Conservation (phyloP, 2,329 filamentous ascomycete species). For the Clarireedia paspali region DNA sequence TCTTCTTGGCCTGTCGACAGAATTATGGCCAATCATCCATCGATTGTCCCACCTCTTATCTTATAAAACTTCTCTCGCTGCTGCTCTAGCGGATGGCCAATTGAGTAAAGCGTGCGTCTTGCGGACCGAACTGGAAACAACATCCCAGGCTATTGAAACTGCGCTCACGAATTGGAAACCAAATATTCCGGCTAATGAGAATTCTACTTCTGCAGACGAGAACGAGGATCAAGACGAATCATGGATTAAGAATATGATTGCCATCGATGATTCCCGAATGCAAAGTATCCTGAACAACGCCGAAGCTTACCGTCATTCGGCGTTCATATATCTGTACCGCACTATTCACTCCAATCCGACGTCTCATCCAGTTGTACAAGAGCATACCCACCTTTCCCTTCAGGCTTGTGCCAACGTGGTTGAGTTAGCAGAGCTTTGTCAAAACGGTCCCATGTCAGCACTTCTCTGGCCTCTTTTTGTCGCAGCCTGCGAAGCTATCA, state of each 20-base stretch:
- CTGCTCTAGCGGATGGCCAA: conserved; percentile 36
- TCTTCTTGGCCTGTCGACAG: conserved; percentile 53
- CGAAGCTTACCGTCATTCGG: conserved; percentile 42
- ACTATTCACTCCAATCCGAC: conserved; percentile 37
- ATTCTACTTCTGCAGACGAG: conserved; percentile 3
- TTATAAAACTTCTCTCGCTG: conserved; percentile 44
- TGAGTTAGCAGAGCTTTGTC: conserved; percentile 31
- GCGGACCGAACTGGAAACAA: conserved; percentile 27
- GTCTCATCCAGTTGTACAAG: conserved; percentile 43
- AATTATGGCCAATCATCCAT: conserved; percentile 57
- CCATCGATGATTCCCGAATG: conserved; percentile 13
- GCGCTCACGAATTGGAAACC: conserved; percentile 50
- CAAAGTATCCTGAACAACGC: conserved; percentile 36
- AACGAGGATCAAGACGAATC: not conserved
- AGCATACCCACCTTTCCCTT: conserved; percentile 42
- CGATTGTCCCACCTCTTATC: conserved; percentile 48
- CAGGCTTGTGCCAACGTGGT: conserved; percentile 48
- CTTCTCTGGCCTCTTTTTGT: conserved; percentile 59
- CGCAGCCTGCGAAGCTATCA: conserved; percentile 50
- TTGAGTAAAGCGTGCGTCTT: conserved; percentile 24
- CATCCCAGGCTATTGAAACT: conserved; percentile 46
- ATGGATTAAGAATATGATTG: not conserved
- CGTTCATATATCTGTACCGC: conserved; percentile 37
- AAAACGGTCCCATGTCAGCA: conserved; percentile 50
- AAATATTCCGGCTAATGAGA: conserved; percentile 34